Evolutionary conservation across 768 basidiomycete species (phyloP).

Genomic region (Hortiboletus flavorubellus): DNA sequence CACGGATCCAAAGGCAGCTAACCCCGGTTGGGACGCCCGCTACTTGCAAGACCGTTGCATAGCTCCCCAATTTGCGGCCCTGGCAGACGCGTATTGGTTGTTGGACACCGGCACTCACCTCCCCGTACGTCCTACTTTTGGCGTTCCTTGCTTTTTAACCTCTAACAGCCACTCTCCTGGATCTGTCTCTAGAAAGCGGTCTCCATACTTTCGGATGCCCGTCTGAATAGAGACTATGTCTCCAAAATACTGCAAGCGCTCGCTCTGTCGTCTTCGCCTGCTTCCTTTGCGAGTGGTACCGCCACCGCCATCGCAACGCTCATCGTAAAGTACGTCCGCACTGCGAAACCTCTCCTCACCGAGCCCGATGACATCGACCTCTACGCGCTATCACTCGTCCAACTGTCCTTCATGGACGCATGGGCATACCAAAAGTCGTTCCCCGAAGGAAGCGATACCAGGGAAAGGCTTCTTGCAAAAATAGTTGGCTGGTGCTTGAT

Average conservation of each 20-base stretch:
- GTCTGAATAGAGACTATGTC: slow-evolving; percentile 71
- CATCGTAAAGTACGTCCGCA: slow-evolving; percentile 70
- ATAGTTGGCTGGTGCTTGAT: slow-evolving; percentile 66
- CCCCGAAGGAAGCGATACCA: slow-evolving; percentile 51
- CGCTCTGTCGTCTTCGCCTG: slow-evolving; percentile 38
- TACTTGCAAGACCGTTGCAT: slow-evolving; percentile 57
- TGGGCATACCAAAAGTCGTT: slow-evolving; percentile 77
- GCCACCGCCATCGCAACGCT: slow-evolving; percentile 33
- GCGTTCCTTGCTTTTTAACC: neutral
- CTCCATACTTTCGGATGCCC: slow-evolving; percentile 66
- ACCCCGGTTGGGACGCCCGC: slow-evolving; percentile 29
- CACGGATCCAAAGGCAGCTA: slow-evolving; percentile 52
- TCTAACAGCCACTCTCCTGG: neutral
- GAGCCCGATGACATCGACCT: slow-evolving; percentile 68
- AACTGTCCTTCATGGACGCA: slow-evolving; percentile 62
- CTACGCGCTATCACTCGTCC: slow-evolving; percentile 67
- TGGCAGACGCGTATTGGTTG: slow-evolving; percentile 86
- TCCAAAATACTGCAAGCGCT: slow-evolving; percentile 73
- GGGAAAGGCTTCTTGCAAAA: slow-evolving; percentile 53
- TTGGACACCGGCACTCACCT: slow-evolving; percentile 69
- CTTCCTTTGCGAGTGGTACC: slow-evolving; percentile 25
- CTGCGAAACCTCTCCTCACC: slow-evolving; percentile 66
- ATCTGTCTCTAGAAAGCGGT: slow-evolving; percentile 53
- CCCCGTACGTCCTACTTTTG: slow-evolving; percentile 44
- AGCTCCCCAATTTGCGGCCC: slow-evolving; percentile 68